Conservation (phyloP, 2,329 filamentous ascomycete genomes). For the Domatiomyces catenatus region DNA sequence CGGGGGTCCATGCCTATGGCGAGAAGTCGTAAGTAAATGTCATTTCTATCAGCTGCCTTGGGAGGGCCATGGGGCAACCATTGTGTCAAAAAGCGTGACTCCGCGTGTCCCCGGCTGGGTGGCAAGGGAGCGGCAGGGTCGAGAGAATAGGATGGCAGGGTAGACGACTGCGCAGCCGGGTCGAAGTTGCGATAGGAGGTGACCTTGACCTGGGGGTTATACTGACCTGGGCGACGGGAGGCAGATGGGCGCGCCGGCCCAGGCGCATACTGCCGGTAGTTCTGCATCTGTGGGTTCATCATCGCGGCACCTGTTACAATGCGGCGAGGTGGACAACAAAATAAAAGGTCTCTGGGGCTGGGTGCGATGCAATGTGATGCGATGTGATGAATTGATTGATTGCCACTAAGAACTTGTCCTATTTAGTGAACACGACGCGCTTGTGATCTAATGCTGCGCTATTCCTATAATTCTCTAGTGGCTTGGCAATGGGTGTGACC, state of each 20-base stretch:
- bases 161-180: neutral
- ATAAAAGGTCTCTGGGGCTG: neutral
- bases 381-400: neutral
- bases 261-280: constrained; percentile 16
- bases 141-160: neutral
- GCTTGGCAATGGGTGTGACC: neutral
- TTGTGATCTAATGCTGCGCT: neutral
- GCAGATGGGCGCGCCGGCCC: constrained; percentile 11
- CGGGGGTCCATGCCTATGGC: constrained; percentile 11
- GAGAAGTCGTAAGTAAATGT: neutral
- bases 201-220: neutral
- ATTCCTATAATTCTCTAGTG: neutral
- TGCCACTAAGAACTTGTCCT: neutral
- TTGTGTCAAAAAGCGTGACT: neutral
- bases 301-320: constrained; percentile 15
- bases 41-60: neutral
- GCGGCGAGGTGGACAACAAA: constrained; percentile 15
- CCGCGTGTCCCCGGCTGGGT: neutral
- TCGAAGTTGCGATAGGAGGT: neutral
- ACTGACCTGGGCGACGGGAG: constrained; percentile 17
- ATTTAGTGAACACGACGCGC: neutral
- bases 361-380: neutral
- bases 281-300: constrained; percentile 18
- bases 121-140: neutral
- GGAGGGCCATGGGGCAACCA: neutral